phyloP scores from a whole-genome alignment of 345 rosid species.

The Camelina sativa region DNA sequence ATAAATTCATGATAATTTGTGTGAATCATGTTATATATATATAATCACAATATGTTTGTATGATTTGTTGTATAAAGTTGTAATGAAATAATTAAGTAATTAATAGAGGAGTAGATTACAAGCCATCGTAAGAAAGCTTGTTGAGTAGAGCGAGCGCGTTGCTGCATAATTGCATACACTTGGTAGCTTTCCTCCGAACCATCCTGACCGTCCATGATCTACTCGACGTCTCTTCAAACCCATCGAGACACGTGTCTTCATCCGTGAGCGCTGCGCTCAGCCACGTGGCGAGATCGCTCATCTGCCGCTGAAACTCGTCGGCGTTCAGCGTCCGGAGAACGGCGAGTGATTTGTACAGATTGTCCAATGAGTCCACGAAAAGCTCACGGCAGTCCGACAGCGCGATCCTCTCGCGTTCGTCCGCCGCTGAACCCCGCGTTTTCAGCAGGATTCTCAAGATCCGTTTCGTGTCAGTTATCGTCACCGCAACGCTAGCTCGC shows the following conservation, averaged over 20 bases:
- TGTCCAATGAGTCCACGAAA: constrained; percentile 55
- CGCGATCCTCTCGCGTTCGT: constrained; percentile 48
- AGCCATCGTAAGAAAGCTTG: constrained; percentile 68
- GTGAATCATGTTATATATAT: background rate
- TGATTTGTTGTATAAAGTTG: no score
- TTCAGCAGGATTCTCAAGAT: constrained; percentile 35
- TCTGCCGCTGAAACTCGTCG: constrained; percentile 50
- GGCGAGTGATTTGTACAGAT: constrained; percentile 66
- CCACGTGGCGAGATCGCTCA: constrained; percentile 72
- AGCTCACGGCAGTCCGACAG: constrained; percentile 71
- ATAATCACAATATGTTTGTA: background rate
- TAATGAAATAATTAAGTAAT: no score
- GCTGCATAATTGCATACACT: constrained; percentile 61
- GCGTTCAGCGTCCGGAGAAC: constrained; percentile 57
- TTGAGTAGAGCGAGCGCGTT: constrained; percentile 83
- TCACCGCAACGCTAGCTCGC: constrained; percentile 75
- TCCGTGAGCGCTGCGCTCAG: constrained; percentile 73
- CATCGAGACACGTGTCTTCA: constrained; percentile 77
- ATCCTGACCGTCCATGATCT: constrained; percentile 44
- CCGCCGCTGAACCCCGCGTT: constrained; percentile 37
- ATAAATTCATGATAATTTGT: background rate
- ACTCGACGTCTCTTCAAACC: constrained; percentile 51
- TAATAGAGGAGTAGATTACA: constrained; percentile 6
- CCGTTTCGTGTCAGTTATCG: constrained; percentile 57
- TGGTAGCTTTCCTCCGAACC: constrained; percentile 50